Conservation (phyloP, 192 early-diverging fungal genomes). For the Entrophospora sp. region DNA sequence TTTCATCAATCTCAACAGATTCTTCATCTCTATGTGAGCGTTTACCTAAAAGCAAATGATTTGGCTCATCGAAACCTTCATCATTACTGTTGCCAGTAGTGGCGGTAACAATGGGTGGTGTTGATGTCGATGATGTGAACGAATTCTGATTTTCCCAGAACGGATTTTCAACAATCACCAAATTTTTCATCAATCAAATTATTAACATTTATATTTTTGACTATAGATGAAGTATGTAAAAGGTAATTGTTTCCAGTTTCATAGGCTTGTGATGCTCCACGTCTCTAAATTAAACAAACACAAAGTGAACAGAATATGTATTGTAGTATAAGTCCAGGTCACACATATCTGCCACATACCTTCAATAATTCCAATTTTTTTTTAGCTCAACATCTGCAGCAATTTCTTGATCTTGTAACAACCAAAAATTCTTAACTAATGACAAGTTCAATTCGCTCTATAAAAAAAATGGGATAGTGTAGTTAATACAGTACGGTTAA, state of each 20-base stretch:
- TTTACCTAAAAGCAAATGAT: background rate
- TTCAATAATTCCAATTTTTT: constrained; percentile 1
- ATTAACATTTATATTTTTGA: background rate
- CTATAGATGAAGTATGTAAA: background rate
- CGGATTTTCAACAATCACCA: too few species aligned
- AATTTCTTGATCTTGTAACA: background rate
- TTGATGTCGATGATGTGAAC: background rate
- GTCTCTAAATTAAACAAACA: constrained; percentile 6
- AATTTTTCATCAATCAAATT: background rate
- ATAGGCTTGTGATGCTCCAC: background rate
- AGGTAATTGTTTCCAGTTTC: background rate
- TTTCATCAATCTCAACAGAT: constrained; percentile 4
- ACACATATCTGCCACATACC: background rate
- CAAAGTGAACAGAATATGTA: background rate
- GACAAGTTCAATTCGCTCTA: background rate
- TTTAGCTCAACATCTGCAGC: background rate
- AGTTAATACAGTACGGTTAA: background rate
- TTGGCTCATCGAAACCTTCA: background rate
- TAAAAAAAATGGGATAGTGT: background rate
- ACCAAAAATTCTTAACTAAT: background rate
- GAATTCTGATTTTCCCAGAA: too few species aligned
- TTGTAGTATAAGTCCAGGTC: background rate
- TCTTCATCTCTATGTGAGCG: background rate
- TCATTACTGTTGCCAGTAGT: background rate
- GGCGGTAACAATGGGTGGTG: background rate